Percentiles rank a stretch among this genome's conserved stretches.
Conservation (phyloP, 1,139 yeast species). For the Blastobotrys malaysiensis region DNA sequence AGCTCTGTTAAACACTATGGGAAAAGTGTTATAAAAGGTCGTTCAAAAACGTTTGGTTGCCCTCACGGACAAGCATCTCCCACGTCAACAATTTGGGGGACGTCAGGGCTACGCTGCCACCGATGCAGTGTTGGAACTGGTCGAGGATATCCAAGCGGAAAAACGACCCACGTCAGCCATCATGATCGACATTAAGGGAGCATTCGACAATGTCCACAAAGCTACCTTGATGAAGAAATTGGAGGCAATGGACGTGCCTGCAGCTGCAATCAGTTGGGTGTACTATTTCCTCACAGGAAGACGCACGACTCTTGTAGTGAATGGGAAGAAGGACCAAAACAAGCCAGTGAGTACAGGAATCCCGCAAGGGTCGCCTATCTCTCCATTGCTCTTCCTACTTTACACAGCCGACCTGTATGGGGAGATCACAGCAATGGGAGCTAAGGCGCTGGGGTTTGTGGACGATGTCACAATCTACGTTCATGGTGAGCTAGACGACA, state of each 20-base stretch:
- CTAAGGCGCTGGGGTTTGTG: conserved; percentile 13
- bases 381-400: conserved; percentile 17
- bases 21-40: background rate
- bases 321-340: background rate
- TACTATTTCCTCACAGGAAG: background rate
- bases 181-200: conserved; percentile 16
- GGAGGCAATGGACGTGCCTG: background rate
- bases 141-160: background rate
- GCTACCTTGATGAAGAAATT: background rate
- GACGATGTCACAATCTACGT: conserved; percentile 16
- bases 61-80: background rate
- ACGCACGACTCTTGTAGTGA: background rate
- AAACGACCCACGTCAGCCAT: conserved; percentile 3
- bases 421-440: conserved; percentile 9
- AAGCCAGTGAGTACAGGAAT: background rate
- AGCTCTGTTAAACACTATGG: no score
- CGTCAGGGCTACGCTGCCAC: background rate
- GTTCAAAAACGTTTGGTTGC: background rate
- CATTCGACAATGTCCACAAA: conserved; percentile 14
- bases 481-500: background rate
- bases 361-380: conserved; percentile 4
- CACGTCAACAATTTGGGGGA: background rate
- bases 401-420: conserved; percentile 16
- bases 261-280: background rate
- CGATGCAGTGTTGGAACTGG: background rate